phyloP scores from a whole-genome alignment of 1,139 yeast genomes.

The Taiozyma sp. region DNA sequence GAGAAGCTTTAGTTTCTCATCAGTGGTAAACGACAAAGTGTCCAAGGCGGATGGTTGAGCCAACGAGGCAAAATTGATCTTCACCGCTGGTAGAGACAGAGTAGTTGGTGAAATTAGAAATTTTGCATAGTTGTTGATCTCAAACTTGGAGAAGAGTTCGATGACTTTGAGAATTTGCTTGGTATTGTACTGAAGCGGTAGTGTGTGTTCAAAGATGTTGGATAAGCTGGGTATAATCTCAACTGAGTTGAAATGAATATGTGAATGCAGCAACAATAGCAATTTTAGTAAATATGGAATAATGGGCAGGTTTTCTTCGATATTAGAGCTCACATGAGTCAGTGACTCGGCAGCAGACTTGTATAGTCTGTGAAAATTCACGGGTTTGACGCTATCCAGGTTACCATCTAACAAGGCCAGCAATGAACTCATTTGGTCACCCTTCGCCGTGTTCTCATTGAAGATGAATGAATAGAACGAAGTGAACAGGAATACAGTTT shows the following conservation, averaged over 20 bases:
- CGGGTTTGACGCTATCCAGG: background rate
- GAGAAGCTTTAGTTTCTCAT: slow-evolving; percentile 9
- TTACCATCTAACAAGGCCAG: background rate
- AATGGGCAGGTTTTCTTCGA: background rate
- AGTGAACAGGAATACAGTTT: slow-evolving; percentile 23
- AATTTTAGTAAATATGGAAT: background rate
- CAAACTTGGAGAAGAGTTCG: slow-evolving; percentile 4
- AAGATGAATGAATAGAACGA: slow-evolving; percentile 18
- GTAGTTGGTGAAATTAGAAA: slow-evolving; percentile 2
- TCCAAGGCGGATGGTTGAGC: background rate
- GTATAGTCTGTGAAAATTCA: slow-evolving; percentile 1
- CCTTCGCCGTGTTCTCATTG: slow-evolving; percentile 5
- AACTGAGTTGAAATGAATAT: background rate
- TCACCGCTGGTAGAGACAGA: background rate
- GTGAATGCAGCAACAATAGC: background rate
- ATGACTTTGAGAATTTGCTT: slow-evolving; percentile 1
- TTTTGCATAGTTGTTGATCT: slow-evolving; percentile 2
- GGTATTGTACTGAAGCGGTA: background rate
- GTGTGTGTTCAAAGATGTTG: background rate
- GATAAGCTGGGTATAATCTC: slow-evolving; percentile 5
- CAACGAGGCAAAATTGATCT: slow-evolving; percentile 2
- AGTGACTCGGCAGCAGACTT: slow-evolving; percentile 2
- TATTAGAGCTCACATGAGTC: background rate
- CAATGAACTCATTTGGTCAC: slow-evolving; percentile 5
- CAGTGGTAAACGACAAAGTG: slow-evolving; percentile 1